phyloP scores from a whole-genome alignment of 2,329 filamentous ascomycete genomes.

The Sphaerulina musiva region DNA sequence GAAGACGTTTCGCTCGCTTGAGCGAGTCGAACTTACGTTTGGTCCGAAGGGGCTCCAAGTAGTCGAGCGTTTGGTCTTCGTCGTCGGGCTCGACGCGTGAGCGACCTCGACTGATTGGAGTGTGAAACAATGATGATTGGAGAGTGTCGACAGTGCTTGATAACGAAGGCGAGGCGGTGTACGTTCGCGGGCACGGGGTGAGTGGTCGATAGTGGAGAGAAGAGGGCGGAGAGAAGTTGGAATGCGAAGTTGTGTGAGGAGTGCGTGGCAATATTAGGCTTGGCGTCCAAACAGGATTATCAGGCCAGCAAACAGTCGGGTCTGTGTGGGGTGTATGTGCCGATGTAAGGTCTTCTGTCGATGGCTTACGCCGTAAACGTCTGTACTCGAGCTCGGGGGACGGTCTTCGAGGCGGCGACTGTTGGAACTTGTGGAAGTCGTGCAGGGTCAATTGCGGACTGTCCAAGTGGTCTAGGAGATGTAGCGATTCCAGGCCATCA shows the following conservation, averaged over 20 bases:
- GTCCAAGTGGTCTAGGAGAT: slow-evolving; percentile 10
- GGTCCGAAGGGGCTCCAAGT: slow-evolving; percentile 17
- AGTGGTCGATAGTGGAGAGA: slow-evolving; percentile 12
- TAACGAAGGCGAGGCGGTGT: slow-evolving; percentile 22
- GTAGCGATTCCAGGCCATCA: slow-evolving; percentile 7
- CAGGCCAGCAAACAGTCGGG: slow-evolving; percentile 3
- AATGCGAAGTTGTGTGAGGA: slow-evolving; percentile 4
- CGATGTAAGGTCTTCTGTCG: slow-evolving; percentile 14
- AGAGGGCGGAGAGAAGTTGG: slow-evolving; percentile 1
- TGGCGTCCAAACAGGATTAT: slow-evolving; percentile 6
- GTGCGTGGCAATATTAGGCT: slow-evolving; percentile 15
- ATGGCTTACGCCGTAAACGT: slow-evolving; percentile 17
- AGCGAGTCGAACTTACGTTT: slow-evolving; percentile 30
- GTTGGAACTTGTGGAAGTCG: slow-evolving; percentile 19
- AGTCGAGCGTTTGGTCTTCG: slow-evolving; percentile 4
- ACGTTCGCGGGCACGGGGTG: slow-evolving; percentile 19
- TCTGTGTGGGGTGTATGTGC: slow-evolving; percentile 1
- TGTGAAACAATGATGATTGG: slow-evolving; percentile 23
- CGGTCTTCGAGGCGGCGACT: slow-evolving; percentile 14
- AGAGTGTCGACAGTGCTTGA: slow-evolving; percentile 24
- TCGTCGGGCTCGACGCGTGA: slow-evolving; percentile 9
- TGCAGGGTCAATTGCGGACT: slow-evolving; percentile 19
- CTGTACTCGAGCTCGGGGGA: slow-evolving; percentile 15
- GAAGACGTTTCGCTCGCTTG: slow-evolving; percentile 29
- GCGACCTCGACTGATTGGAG: slow-evolving; percentile 15